Evolutionary conservation across 345 rosid genomes (phyloP).

Genomic region (Salix udensis): DNA sequence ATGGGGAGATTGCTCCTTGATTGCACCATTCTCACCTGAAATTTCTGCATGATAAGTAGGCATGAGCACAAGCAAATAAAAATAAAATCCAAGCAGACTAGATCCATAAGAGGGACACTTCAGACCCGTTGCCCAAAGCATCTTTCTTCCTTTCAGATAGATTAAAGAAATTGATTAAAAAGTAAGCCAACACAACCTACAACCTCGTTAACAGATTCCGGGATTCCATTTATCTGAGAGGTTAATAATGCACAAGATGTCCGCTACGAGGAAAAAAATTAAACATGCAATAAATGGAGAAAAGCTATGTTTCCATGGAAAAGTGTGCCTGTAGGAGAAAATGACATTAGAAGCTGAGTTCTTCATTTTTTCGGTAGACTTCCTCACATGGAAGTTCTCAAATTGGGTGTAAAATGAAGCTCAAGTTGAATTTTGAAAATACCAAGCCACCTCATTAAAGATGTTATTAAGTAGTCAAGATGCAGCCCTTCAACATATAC

Average conservation of each 20-base stretch:
- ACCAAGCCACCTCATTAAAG: background rate
- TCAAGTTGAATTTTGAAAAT: background rate
- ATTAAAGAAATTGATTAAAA: background rate
- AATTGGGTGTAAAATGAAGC: background rate
- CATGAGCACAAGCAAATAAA: background rate
- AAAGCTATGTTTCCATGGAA: background rate
- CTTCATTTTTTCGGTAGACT: background rate
- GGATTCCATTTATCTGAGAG: background rate
- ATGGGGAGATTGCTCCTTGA: constrained; percentile 34
- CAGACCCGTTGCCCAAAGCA: background rate
- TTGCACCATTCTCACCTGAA: constrained; percentile 30
- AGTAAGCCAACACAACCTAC: background rate
- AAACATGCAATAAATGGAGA: background rate
- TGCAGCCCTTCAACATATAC: background rate
- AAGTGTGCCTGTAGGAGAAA: background rate
- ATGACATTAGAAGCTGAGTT: background rate
- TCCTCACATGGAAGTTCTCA: background rate
- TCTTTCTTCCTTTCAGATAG: background rate
- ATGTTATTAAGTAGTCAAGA: background rate
- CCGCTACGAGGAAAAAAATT: background rate
- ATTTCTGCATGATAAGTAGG: constrained; percentile 35
- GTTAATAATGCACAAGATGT: background rate
- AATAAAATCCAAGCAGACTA: background rate
- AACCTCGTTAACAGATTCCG: background rate
- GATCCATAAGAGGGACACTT: background rate